Evolutionary conservation across 495 filamentous ascomycete species (phyloP).

Genomic region (Penicillium taxi): DNA sequence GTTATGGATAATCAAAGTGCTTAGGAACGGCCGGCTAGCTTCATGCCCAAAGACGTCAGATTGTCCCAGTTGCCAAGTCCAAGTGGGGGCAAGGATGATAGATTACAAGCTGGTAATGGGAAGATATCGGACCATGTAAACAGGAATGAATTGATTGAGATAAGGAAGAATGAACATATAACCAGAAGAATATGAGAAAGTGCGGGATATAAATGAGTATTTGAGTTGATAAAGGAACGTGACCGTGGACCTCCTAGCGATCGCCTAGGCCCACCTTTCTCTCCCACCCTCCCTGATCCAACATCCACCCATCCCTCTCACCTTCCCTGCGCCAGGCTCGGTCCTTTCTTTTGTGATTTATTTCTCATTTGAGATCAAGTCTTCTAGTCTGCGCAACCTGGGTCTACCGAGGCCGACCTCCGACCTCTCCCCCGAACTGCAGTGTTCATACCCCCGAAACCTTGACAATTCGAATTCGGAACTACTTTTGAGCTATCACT

Average conservation of each 20-base stretch:
- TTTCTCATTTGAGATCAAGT: neutral
- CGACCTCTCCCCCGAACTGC: slow-evolving; percentile 9
- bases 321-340: slow-evolving; percentile 1
- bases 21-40: slow-evolving; percentile 20
- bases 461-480: slow-evolving; percentile 7
- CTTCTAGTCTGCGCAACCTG: slow-evolving; percentile 7
- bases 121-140: too few relatives aligned
- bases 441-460: slow-evolving; percentile 8
- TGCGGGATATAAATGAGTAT: neutral
- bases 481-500: slow-evolving; percentile 12
- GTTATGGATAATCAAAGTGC: too few relatives aligned
- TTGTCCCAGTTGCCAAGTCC: slow-evolving; percentile 16
- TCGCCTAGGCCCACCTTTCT: slow-evolving; percentile 22
- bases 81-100: slow-evolving; percentile 12
- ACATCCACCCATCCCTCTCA: slow-evolving; percentile 8
- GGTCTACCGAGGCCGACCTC: slow-evolving; percentile 19
- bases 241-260: slow-evolving; percentile 24
- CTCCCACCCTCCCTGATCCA: slow-evolving; percentile 21
- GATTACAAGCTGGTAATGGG: too few relatives aligned
- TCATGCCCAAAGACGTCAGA: slow-evolving; percentile 25
- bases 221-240: slow-evolving; percentile 26
- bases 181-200: neutral
- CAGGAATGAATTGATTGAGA: too few relatives aligned
- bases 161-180: neutral
- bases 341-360: slow-evolving; percentile 4